Evolutionary conservation across 768 basidiomycete genomes (phyloP).

Genomic region (Auriculariales sp.): DNA sequence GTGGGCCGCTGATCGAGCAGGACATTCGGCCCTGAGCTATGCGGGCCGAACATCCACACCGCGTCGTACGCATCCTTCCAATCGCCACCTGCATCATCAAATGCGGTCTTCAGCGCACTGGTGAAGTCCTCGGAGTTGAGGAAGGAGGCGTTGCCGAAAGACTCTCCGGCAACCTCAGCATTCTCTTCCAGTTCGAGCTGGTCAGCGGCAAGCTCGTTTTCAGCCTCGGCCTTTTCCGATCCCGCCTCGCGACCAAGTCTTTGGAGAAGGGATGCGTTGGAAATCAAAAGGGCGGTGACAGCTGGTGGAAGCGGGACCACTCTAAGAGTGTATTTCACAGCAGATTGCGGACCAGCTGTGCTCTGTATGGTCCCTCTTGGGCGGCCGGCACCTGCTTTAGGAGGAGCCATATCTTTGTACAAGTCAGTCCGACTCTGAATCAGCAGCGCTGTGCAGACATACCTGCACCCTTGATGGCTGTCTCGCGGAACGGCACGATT

Average conservation of each 20-base stretch:
- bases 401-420: conserved; percentile 70
- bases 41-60: conserved; percentile 89
- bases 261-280: conserved; percentile 52
- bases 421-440: background rate
- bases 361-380: conserved; percentile 68
- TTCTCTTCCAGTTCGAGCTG: conserved; percentile 23
- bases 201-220: conserved; percentile 16
- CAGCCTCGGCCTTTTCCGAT: conserved; percentile 12
- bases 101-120: conserved; percentile 47
- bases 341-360: conserved; percentile 41
- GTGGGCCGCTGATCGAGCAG: conserved; percentile 49
- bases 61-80: conserved; percentile 61
- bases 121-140: conserved; percentile 63
- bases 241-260: conserved; percentile 40
- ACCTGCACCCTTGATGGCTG: conserved; percentile 72
- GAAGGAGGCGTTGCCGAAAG: conserved; percentile 47
- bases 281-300: conserved; percentile 62
- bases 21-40: conserved; percentile 71
- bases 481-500: conserved; percentile 96
- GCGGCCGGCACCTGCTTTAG: conserved; percentile 49
- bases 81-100: conserved; percentile 53
- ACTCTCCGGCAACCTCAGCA: conserved; percentile 40
- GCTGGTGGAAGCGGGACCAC: conserved; percentile 60
- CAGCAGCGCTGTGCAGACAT: conserved; percentile 6
- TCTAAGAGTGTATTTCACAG: conserved; percentile 75